phyloP scores from a whole-genome alignment of 441 rosid genomes.

The Gossypium lobatum region DNA sequence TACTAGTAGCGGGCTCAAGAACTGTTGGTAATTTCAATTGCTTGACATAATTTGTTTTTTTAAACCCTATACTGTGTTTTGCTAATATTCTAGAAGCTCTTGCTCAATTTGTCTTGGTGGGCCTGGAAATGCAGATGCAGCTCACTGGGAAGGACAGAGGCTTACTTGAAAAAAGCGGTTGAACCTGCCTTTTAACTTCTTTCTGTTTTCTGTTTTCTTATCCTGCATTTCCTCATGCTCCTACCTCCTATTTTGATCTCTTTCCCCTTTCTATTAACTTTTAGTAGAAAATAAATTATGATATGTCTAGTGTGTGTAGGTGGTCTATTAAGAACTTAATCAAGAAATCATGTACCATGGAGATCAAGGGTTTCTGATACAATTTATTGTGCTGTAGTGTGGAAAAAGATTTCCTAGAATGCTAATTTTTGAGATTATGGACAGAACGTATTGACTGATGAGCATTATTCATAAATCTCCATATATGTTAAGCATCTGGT shows the following conservation, averaged over 20 bases:
- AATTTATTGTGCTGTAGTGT: not conserved
- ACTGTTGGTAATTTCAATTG: slow-evolving; percentile 29
- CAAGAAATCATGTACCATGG: slow-evolving; percentile 23
- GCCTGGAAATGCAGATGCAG: slow-evolving; percentile 29
- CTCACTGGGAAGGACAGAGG: slow-evolving; percentile 24
- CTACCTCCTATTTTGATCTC: not conserved
- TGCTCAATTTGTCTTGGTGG: slow-evolving; percentile 7
- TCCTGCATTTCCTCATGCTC: slow-evolving; percentile 4
- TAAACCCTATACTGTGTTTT: not conserved
- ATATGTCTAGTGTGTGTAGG: slow-evolving; percentile 28
- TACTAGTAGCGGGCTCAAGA: slow-evolving; percentile 31
- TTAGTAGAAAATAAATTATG: slow-evolving; percentile 8
- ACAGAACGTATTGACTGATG: slow-evolving; percentile 16
- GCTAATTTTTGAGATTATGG: slow-evolving; percentile 20
- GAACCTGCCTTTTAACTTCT: slow-evolving; percentile 13
- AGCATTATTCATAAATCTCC: slow-evolving; percentile 22
- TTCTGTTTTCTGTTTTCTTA: slow-evolving; percentile 10
- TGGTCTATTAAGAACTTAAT: slow-evolving; percentile 24
- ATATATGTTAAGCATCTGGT: slow-evolving; percentile 20
- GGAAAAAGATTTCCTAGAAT: slow-evolving; percentile 16
- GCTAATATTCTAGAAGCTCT: not conserved
- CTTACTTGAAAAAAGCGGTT: slow-evolving; percentile 27
- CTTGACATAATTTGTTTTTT: slow-evolving; percentile 10
- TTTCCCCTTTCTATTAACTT: not conserved
- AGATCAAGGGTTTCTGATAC: slow-evolving; percentile 18